These are phyloP conservation scores for Amauroascus verrucosus DNA, from an alignment of 2,329 filamentous ascomycete species.

Conservation along the genomic window DNA sequence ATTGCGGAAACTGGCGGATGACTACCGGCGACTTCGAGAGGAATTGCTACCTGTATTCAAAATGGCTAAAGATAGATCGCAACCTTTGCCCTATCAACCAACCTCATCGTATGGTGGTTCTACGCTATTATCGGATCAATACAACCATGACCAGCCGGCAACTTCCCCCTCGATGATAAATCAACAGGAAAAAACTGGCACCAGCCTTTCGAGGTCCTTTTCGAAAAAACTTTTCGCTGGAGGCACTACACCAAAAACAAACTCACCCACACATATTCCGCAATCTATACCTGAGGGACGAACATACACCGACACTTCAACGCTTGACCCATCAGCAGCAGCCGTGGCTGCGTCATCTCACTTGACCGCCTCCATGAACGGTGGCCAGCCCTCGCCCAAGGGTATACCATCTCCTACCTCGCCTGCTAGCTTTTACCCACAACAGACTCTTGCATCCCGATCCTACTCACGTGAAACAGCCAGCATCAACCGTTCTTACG, in stretches of 20 bases:
- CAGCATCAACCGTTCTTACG: conserved; percentile 25
- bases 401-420: conserved; percentile 39
- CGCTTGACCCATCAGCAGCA: conserved; percentile 58
- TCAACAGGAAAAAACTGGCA: conserved; percentile 35
- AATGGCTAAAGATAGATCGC: conserved; percentile 80
- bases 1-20: conserved; percentile 70
- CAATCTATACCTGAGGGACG: conserved; percentile 55
- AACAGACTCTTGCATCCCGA: conserved; percentile 37
- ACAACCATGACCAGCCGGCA: conserved; percentile 33
- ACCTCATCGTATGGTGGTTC: conserved; percentile 16
- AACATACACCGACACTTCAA: conserved; percentile 42
- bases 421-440: conserved; percentile 31
- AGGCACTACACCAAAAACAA: conserved; percentile 61
- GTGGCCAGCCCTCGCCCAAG: conserved; percentile 44
- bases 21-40: conserved; percentile 79
- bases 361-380: conserved; percentile 50
- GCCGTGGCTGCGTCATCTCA: conserved; percentile 61
- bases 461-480: conserved; percentile 32
- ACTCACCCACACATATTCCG: conserved; percentile 62
- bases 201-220: conserved; percentile 58
- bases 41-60: conserved; percentile 85
- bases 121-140: conserved; percentile 23
- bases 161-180: conserved; percentile 25
- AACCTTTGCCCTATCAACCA: conserved; percentile 62
- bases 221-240: conserved; percentile 63